Conservation (phyloP, 1,139 yeast species). For the Geotrichum restrictum region DNA sequence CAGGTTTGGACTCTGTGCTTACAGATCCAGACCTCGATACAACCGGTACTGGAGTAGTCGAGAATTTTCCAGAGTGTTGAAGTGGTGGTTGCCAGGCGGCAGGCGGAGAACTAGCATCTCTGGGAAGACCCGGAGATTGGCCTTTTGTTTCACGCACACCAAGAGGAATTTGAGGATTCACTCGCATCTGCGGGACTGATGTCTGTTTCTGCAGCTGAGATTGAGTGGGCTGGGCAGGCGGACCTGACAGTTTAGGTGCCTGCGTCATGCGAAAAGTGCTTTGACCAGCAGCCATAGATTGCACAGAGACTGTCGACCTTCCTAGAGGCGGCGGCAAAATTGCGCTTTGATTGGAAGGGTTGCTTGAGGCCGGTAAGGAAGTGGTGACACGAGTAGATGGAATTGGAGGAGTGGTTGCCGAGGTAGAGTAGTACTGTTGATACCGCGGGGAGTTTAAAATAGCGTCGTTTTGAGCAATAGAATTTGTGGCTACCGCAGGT, state of each 20-base stretch:
- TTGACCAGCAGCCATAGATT: slow-evolving; percentile 31
- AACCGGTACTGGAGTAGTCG: neutral
- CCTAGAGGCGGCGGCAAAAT: neutral
- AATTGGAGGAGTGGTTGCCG: slow-evolving; percentile 8
- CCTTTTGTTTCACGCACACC: neutral
- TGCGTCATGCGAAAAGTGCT: slow-evolving; percentile 27
- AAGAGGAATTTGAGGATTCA: slow-evolving; percentile 24
- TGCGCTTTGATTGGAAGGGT: neutral
- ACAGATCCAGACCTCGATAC: neutral
- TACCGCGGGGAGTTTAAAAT: slow-evolving; percentile 9
- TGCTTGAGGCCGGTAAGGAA: neutral
- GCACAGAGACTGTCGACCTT: slow-evolving; percentile 19
- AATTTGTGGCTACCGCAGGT: slow-evolving; percentile 9
- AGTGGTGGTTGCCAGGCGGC: no score
- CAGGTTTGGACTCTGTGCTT: slow-evolving; percentile 11
- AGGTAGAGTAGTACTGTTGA: slow-evolving; percentile 8
- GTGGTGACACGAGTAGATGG: slow-evolving; percentile 8
- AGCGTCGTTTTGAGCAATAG: slow-evolving; percentile 12
- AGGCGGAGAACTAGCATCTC: neutral
- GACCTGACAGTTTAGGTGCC: slow-evolving; percentile 9
- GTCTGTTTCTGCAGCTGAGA: slow-evolving; percentile 22
- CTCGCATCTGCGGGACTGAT: slow-evolving; percentile 29
- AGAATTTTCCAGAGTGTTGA: neutral
- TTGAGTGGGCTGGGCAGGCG: slow-evolving; percentile 18
- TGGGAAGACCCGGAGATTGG: neutral